These are phyloP conservation scores for Calonectria ilicicola DNA, from an alignment of 2,329 filamentous ascomycete genomes.

Conservation along the genomic window DNA sequence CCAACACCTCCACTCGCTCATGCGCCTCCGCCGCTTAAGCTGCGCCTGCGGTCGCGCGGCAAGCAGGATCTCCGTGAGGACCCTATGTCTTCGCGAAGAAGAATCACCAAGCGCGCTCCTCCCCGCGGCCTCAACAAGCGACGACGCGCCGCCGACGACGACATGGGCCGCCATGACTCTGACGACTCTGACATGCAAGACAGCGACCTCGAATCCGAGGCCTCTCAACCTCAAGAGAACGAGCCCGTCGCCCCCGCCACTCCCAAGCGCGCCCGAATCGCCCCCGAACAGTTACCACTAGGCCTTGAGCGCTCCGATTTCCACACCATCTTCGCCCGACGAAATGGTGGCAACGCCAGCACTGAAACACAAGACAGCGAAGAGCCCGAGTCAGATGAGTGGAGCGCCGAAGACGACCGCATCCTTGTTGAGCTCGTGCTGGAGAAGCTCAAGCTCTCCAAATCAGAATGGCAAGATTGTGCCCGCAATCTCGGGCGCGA, in stretches of 20 bases:
- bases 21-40: slow-evolving; percentile 63
- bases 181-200: slow-evolving; percentile 44
- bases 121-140: slow-evolving; percentile 66
- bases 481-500: slow-evolving; percentile 73
- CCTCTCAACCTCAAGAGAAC: slow-evolving; percentile 15
- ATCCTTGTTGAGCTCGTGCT: slow-evolving; percentile 76
- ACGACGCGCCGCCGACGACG: slow-evolving; percentile 61
- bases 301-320: slow-evolving; percentile 71
- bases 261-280: slow-evolving; percentile 71
- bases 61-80: slow-evolving; percentile 43
- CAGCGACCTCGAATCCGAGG: slow-evolving; percentile 53
- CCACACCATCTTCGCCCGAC: slow-evolving; percentile 59
- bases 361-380: slow-evolving; percentile 57
- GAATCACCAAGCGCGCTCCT: slow-evolving; percentile 64
- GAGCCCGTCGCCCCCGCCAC: slow-evolving; percentile 58
- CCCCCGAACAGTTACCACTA: slow-evolving; percentile 70
- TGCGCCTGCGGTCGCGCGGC: slow-evolving; percentile 64
- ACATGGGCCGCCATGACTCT: slow-evolving; percentile 55
- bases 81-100: slow-evolving; percentile 53
- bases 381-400: slow-evolving; percentile 58
- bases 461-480: slow-evolving; percentile 76
- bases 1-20: slow-evolving; percentile 68
- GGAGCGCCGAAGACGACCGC: slow-evolving; percentile 74
- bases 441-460: slow-evolving; percentile 73
- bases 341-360: slow-evolving; percentile 45